Evolutionary conservation across 2,329 filamentous ascomycete genomes (phyloP).

Genomic region (Pseudohalonectria lignicola): DNA sequence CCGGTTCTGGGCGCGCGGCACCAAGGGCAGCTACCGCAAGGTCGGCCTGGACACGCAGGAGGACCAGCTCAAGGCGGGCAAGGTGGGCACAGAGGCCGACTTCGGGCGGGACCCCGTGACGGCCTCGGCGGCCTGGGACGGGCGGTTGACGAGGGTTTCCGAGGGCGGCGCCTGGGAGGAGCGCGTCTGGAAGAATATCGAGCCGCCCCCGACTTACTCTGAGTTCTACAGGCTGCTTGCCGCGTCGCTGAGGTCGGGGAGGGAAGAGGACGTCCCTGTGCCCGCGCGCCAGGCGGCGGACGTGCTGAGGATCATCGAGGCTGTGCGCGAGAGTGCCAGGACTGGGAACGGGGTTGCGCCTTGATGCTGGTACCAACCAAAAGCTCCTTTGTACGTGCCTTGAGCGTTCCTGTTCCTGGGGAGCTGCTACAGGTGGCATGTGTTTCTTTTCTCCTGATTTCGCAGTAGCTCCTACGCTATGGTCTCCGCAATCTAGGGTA

Average conservation of each 20-base stretch:
- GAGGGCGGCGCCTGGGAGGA: slow-evolving; percentile 38
- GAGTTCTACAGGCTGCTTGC: slow-evolving; percentile 52
- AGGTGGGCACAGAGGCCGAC: slow-evolving; percentile 45
- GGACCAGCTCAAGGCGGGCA: slow-evolving; percentile 56
- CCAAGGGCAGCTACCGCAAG: slow-evolving; percentile 67
- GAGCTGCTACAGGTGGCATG: no score
- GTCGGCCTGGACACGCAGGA: slow-evolving; percentile 62
- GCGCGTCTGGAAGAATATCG: slow-evolving; percentile 42
- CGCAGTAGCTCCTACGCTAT: no score
- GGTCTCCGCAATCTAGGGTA: no score
- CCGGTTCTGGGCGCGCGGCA: slow-evolving; percentile 67
- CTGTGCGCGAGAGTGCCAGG: slow-evolving; percentile 20
- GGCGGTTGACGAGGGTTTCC: slow-evolving; percentile 45
- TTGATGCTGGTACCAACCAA: no score
- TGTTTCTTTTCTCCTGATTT: no score
- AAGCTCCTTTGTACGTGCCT: no score
- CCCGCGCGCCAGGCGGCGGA: slow-evolving; percentile 39
- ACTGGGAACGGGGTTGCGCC: neutral
- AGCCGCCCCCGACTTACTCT: slow-evolving; percentile 55
- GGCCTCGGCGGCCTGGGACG: slow-evolving; percentile 40
- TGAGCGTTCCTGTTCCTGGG: no score
- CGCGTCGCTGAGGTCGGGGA: slow-evolving; percentile 32
- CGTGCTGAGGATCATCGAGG: slow-evolving; percentile 42
- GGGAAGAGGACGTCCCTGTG: slow-evolving; percentile 40
- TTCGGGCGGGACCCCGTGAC: slow-evolving; percentile 53